These are phyloP conservation scores for Neopestalotiopsis sp. DNA, from an alignment of 2,329 filamentous ascomycete species.

Conservation along the genomic window DNA sequence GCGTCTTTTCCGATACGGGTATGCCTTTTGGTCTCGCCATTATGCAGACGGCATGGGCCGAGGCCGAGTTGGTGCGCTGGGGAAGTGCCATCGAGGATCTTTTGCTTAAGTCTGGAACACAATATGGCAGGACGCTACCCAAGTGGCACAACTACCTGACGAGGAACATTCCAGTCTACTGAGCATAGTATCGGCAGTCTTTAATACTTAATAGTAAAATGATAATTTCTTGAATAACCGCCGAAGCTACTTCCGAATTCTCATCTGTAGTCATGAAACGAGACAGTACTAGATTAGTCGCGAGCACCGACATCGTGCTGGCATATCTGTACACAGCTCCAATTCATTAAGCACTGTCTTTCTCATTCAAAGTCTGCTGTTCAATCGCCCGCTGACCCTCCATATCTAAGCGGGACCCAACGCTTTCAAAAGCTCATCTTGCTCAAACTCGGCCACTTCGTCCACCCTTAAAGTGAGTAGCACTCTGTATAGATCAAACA, in stretches of 20 bases:
- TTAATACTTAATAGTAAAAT: not conserved
- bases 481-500: not conserved
- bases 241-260: too few relatives aligned
- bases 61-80: slow-evolving; percentile 63
- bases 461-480: not conserved
- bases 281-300: too few relatives aligned
- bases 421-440: not conserved
- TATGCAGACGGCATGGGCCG: slow-evolving; percentile 65
- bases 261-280: too few relatives aligned
- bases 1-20: slow-evolving; percentile 56
- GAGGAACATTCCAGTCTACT: slow-evolving; percentile 48
- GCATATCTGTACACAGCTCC: not conserved
- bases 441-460: not conserved
- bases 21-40: slow-evolving; percentile 69
- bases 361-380: too few relatives aligned
- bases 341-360: not conserved
- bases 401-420: not conserved
- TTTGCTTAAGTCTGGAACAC: slow-evolving; percentile 47
- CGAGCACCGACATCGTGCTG: not conserved
- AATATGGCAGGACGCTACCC: slow-evolving; percentile 54
- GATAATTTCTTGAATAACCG: too few relatives aligned
- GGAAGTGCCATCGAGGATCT: slow-evolving; percentile 69
- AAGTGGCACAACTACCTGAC: slow-evolving; percentile 58
- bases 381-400: too few relatives aligned
- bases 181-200: not conserved